Conservation (phyloP, 106 monocot species). For the Apostasia ramifera region DNA sequence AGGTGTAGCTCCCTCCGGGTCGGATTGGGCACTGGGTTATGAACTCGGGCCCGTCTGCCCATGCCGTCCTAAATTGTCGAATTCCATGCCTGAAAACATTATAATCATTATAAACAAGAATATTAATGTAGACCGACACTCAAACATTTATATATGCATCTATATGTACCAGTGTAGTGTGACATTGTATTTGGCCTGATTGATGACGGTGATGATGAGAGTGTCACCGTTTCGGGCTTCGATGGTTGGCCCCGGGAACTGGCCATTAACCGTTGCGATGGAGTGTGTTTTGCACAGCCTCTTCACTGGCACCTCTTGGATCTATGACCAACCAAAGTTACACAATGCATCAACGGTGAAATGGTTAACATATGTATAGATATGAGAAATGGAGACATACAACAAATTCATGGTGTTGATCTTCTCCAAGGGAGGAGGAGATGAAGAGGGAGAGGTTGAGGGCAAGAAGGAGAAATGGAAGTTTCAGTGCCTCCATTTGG, state of each 20-base stretch:
- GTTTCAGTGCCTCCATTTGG: no score
- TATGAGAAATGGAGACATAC: background rate
- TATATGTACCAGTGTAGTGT: constrained; percentile 37
- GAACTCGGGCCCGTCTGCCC: constrained; percentile 59
- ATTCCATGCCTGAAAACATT: constrained; percentile 45
- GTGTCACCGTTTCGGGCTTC: constrained; percentile 39
- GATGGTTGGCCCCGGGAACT: constrained; percentile 35
- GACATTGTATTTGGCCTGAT: constrained; percentile 27
- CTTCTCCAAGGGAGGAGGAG: constrained; percentile 2
- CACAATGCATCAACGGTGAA: background rate
- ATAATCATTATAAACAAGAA: background rate
- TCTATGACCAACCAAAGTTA: constrained; percentile 11
- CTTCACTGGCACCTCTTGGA: constrained; percentile 38
- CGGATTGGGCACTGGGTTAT: constrained; percentile 60
- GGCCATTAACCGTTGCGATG: constrained; percentile 36
- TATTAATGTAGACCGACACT: background rate
- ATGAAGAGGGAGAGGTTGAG: background rate
- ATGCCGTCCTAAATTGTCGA: constrained; percentile 37
- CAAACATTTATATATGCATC: background rate
- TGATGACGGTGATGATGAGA: constrained; percentile 27
- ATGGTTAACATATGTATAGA: background rate
- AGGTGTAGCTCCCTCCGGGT: constrained; percentile 42
- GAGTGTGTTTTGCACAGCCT: constrained; percentile 41
- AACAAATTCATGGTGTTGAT: constrained; percentile 7
- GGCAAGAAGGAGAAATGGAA: background rate